phyloP scores from a whole-genome alignment of 2,329 filamentous ascomycete genomes.

The Hypoxylon sp. region DNA sequence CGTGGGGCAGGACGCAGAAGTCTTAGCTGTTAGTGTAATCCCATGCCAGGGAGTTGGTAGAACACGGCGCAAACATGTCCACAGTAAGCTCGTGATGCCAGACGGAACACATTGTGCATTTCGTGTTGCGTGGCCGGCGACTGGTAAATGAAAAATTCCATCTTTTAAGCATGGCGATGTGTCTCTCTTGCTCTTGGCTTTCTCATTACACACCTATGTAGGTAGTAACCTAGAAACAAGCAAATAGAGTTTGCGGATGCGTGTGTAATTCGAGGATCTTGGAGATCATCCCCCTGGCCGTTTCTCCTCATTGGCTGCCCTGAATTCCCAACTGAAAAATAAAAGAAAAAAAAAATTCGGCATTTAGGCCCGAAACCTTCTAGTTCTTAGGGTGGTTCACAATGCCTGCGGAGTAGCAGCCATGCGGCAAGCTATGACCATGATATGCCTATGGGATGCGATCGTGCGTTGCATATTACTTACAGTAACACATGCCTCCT shows the following conservation, averaged over 20 bases:
- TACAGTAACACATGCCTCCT: slow-evolving; percentile 37
- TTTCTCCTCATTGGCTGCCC: slow-evolving; percentile 24
- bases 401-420: slow-evolving; percentile 16
- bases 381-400: slow-evolving; percentile 36
- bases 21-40: slow-evolving; percentile 29
- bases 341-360: too few species aligned
- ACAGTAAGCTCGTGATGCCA: slow-evolving; percentile 40
- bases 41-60: slow-evolving; percentile 37
- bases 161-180: slow-evolving; percentile 12
- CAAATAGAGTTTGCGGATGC: slow-evolving; percentile 16
- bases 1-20: slow-evolving; percentile 40
- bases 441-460: slow-evolving; percentile 30
- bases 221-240: slow-evolving; percentile 33
- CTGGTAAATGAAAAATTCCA: slow-evolving; percentile 14
- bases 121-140: slow-evolving; percentile 18
- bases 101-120: slow-evolving; percentile 11
- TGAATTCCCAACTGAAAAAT: slow-evolving; percentile 23
- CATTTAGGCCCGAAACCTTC: slow-evolving; percentile 36
- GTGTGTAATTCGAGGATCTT: slow-evolving; percentile 33
- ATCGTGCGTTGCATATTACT: slow-evolving; percentile 36
- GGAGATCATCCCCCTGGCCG: slow-evolving; percentile 27
- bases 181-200: slow-evolving; percentile 16
- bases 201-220: neutral
- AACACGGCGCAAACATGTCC: slow-evolving; percentile 37
- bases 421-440: slow-evolving; percentile 19